Evolutionary conservation across 2,329 filamentous ascomycete genomes (phyloP).

Genomic region (Thyridium curvatum): DNA sequence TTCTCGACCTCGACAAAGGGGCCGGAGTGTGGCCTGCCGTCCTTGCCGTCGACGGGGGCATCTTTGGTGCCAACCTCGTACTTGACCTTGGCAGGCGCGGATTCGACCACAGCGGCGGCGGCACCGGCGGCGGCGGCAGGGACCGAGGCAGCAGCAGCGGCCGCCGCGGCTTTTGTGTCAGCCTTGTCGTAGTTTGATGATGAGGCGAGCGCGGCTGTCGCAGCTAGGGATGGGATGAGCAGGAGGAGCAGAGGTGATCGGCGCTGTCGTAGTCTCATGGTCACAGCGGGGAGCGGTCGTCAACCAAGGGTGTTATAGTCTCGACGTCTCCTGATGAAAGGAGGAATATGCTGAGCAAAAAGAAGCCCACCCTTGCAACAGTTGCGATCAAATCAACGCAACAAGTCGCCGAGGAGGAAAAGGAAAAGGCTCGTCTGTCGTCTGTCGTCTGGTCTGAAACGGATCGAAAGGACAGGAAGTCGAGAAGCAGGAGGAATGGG

Average conservation of each 20-base stretch:
- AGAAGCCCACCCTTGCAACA: too few relatives aligned
- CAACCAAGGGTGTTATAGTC: too few relatives aligned
- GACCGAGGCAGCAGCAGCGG: slow-evolving; percentile 20
- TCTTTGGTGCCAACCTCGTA: slow-evolving; percentile 53
- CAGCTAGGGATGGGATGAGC: slow-evolving; percentile 49
- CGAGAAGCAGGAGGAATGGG: neutral
- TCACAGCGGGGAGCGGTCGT: slow-evolving; percentile 12
- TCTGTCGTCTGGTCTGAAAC: neutral
- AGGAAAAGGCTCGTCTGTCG: too few relatives aligned
- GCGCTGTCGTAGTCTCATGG: slow-evolving; percentile 54
- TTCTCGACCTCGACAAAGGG: slow-evolving; percentile 62
- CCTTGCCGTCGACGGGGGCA: slow-evolving; percentile 84
- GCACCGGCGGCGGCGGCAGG: slow-evolving; percentile 14
- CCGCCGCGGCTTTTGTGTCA: slow-evolving; percentile 15
- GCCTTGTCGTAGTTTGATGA: slow-evolving; percentile 10
- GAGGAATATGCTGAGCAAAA: too few relatives aligned
- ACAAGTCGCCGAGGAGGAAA: too few relatives aligned
- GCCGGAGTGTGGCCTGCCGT: slow-evolving; percentile 88
- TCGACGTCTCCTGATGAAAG: too few relatives aligned
- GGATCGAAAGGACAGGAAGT: too few relatives aligned
- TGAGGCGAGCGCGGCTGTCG: slow-evolving; percentile 29
- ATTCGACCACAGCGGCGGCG: slow-evolving; percentile 7
- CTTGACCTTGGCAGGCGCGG: slow-evolving; percentile 21
- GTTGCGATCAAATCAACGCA: too few relatives aligned
- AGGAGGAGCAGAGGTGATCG: slow-evolving; percentile 53